Percentiles rank a stretch among this genome's conserved stretches.
phyloP scores from a whole-genome alignment of 2,329 filamentous ascomycete genomes.

The Aspergillus melleus region DNA sequence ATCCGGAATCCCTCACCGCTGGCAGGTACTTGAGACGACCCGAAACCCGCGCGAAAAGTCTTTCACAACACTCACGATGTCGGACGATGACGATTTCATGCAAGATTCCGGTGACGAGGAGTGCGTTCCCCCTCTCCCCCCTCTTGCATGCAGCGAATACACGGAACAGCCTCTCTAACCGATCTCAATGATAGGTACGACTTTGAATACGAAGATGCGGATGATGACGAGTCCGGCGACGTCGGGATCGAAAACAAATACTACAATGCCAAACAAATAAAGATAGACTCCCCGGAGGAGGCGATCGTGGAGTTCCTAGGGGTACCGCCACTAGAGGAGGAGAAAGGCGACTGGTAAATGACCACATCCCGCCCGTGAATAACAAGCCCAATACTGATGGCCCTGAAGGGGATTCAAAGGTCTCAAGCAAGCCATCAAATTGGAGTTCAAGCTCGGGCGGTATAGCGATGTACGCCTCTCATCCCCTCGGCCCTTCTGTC shows the following conservation, averaged over 20 bases:
- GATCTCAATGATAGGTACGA: conserved; percentile 64
- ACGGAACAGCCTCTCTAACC: conserved; percentile 15
- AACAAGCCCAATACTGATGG: conserved; percentile 11
- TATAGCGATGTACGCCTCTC: conserved; percentile 71
- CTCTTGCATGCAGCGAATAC: background rate
- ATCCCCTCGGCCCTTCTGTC: background rate
- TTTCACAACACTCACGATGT: conserved; percentile 55
- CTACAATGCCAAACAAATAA: conserved; percentile 98
- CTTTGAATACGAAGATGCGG: conserved; percentile 95
- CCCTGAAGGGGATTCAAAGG: conserved; percentile 82
- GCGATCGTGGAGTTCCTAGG: conserved; percentile 92
- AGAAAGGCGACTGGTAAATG: conserved; percentile 86
- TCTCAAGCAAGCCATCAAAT: conserved; percentile 95
- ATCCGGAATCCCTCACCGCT: background rate
- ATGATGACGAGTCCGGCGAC: conserved; percentile 83
- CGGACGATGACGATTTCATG: conserved; percentile 89
- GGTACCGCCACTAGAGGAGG: conserved; percentile 77
- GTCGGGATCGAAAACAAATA: conserved; percentile 99
- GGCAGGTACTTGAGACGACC: background rate
- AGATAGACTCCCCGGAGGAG: conserved; percentile 79
- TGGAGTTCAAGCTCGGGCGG: conserved; percentile 88
- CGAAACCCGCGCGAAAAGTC: background rate
- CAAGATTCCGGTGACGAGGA: conserved; percentile 86
- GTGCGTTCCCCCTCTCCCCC: conserved; percentile 48
- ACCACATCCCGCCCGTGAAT: background rate